Base-by-base conservation (phyloP, 805 yeast genomes). In the Candida odintsovae region DNA sequence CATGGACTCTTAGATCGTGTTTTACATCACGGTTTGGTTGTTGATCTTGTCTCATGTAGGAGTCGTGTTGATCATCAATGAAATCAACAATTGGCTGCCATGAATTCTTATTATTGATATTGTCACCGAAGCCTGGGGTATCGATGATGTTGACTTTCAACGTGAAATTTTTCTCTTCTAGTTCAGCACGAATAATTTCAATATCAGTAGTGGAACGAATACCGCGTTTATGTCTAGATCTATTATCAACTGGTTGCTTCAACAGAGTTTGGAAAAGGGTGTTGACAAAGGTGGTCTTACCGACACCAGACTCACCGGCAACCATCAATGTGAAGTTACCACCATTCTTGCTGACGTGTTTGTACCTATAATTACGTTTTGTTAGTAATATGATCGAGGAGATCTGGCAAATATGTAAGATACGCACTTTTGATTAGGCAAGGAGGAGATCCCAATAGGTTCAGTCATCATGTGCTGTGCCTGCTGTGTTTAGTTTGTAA, bases 81-180 rank as follows among this genome's bases (percentile, higher is more conserved):
- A 88, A 90, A 65, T 88, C 95, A 50, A 86, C 73, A 56, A 89
- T 77, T 35, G 96, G 89, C 49, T 82, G 83, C 95, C 96, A 89
- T 40, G 94, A 76, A 63, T 85, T 83, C 59, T 76, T 77, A 68
- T 90, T 90, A 70, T 90, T 85, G 53, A 89, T 85, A 64, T 84
- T 86, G 63, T 88, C 95, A 50, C 97, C 97, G 64, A 89, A 88
- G 1, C 97, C 97, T 9, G 96, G 96, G 2, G 97, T 88, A 66
- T 90, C 97, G 57, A 90, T 81, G 47, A 90, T 75, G 55, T 89
- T 89, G 53, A 90, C 77, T 51, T 84, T 76, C 55, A 87, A 76
- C 54, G 74, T 76, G 67, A 90, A 86, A 62, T 85, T 87, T 66
- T 86, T 83, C 63, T 90, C 97, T 63, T 83, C 94, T 54, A 87